Percentiles rank a stretch among this genome's conserved stretches.
These are phyloP conservation scores for Afroboletus lepidellus DNA, from an alignment of 1,284 basidiomycete genomes.

Conservation along the genomic window DNA sequence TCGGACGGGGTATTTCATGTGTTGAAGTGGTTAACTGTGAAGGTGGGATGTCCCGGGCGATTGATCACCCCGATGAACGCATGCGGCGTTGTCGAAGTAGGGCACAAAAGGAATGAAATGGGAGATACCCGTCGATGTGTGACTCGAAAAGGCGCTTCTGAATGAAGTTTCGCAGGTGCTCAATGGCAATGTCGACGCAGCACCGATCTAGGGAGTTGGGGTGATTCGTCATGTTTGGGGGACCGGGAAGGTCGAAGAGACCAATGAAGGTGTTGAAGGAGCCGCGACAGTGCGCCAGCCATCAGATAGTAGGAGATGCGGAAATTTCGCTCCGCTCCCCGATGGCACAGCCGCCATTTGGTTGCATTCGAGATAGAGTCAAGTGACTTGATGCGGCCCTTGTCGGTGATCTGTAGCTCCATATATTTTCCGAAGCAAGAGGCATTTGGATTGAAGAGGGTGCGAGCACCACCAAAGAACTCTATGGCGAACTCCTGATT, in stretches of 20 bases:
- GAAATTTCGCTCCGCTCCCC: too few species aligned
- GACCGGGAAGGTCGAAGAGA: too few species aligned
- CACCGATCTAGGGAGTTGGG: conserved; percentile 67
- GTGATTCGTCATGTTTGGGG: too few species aligned
- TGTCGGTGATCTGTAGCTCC: conserved; percentile 91
- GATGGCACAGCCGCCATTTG: too few species aligned
- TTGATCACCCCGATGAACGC: conserved; percentile 77
- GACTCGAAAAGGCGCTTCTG: conserved; percentile 80
- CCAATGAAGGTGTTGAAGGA: too few species aligned
- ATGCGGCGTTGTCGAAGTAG: conserved; percentile 92
- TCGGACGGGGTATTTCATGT: conserved; percentile 94
- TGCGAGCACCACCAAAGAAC: too few species aligned
- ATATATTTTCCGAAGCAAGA: conserved; percentile 93
- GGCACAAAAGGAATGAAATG: conserved; percentile 69
- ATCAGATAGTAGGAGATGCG: too few species aligned
- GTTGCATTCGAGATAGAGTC: too few species aligned
- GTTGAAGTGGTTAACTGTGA: conserved; percentile 91
- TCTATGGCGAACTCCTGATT: too few species aligned
- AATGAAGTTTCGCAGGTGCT: conserved; percentile 84
- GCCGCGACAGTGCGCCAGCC: too few species aligned
- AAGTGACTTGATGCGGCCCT: conserved; percentile 52
- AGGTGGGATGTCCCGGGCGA: conserved; percentile 80
- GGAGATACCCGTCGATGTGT: conserved; percentile 74
- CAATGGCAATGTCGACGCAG: conserved; percentile 94
- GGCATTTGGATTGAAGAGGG: conserved; percentile 65